Conservation (phyloP, 2,329 filamentous ascomycete species). For the Shiraia bambusicola region DNA sequence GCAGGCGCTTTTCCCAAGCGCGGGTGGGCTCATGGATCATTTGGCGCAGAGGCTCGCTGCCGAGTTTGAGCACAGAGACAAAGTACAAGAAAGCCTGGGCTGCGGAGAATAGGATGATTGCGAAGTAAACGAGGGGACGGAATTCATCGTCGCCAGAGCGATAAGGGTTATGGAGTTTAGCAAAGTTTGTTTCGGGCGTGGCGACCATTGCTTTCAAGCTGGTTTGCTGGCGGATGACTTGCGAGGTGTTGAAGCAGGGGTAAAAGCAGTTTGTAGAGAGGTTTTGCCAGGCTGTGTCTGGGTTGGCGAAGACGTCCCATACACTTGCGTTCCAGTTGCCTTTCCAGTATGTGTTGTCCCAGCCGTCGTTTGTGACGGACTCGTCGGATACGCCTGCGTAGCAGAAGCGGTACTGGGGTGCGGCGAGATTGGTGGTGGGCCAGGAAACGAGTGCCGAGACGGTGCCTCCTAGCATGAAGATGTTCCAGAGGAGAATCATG, state of each 20-base stretch:
- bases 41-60: constrained; percentile 7
- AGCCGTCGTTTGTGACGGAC: constrained; percentile 7
- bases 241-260: constrained; percentile 15
- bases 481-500: constrained; percentile 13
- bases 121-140: constrained; percentile 6
- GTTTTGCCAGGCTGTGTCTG: constrained; percentile 6
- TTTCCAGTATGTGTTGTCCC: constrained; percentile 7
- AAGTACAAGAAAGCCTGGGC: constrained; percentile 14
- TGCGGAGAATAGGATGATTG: constrained; percentile 6
- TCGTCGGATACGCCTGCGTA: constrained; percentile 6
- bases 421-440: constrained; percentile 5
- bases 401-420: constrained; percentile 13
- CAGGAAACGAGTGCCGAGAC: constrained; percentile 9
- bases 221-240: constrained; percentile 7
- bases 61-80: constrained; percentile 4
- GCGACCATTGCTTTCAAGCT: constrained; percentile 9
- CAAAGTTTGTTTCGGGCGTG: constrained; percentile 5
- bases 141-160: constrained; percentile 5
- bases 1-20: constrained; percentile 3
- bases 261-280: constrained; percentile 12
- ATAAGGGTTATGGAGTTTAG: constrained; percentile 8
- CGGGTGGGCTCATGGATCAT: constrained; percentile 9
- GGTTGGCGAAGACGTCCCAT: constrained; percentile 6
- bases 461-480: constrained; percentile 11
- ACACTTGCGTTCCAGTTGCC: constrained; percentile 9